These are phyloP conservation scores for Claviceps fusiformis DNA, from an alignment of 2,329 filamentous ascomycete species.

Conservation along the genomic window DNA sequence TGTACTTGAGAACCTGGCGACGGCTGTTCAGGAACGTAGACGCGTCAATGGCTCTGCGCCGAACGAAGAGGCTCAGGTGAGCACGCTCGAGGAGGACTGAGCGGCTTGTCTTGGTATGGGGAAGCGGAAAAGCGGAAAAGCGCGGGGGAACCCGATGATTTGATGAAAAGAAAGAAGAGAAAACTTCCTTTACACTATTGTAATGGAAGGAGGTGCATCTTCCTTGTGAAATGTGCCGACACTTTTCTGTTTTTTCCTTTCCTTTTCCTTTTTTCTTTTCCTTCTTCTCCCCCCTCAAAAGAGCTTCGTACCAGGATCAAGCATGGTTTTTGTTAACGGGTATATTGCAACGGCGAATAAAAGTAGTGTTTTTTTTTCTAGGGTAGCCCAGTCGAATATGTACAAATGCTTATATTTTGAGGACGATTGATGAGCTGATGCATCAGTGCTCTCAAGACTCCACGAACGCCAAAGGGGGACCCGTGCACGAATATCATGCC, in stretches of 20 bases:
- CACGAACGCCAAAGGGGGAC: neutral
- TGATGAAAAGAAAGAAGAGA: neutral
- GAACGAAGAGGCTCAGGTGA: conserved; percentile 23
- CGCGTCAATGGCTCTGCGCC: conserved; percentile 29
- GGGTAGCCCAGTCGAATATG: neutral
- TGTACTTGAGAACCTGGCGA: conserved; percentile 73
- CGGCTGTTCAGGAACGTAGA: conserved; percentile 66
- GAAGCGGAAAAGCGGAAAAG: neutral
- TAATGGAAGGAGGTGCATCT: neutral
- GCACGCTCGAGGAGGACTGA: conserved; percentile 39
- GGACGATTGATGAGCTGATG: neutral
- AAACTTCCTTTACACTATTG: neutral
- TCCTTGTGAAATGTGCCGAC: neutral
- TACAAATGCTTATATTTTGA: neutral
- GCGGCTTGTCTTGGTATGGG: neutral
- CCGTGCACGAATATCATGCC: neutral
- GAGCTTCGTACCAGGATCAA: neutral
- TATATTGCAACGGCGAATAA: neutral
- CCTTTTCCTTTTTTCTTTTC: too few species aligned
- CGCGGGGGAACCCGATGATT: neutral
- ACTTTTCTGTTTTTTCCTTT: neutral
- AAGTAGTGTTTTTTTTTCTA: neutral
- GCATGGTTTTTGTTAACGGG: too few species aligned
- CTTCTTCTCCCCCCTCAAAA: too few species aligned
- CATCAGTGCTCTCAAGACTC: neutral